Evolutionary conservation across 2,329 filamentous ascomycete genomes (phyloP), one percentile per base, ranked within the genome.

Genomic region (Fusarium secorum): DNA sequence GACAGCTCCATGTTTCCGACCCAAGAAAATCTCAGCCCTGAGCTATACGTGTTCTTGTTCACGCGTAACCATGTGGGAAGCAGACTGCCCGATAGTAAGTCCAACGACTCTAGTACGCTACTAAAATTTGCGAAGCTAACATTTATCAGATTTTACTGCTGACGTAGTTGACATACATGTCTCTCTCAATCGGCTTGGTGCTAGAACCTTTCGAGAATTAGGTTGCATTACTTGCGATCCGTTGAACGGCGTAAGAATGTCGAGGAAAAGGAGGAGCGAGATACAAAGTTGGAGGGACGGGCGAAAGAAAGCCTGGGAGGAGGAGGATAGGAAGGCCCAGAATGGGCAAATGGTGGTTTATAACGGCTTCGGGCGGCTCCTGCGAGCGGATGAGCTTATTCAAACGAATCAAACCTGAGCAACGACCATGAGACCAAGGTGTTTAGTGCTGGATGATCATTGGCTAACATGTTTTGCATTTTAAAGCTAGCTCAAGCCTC

Each of bases 151-250:
- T 2, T 6, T n/a, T 8, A 20, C 32, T 11, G 22, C 18, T 26
- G 2, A 4, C 9, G 1, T 36, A 1, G 13, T 51, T 1, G 48
- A 51, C 13, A 1, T 15, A 3, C 18, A 51, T 15, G 22, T 26
- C 7, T 3, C 9, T 36, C 0, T 51, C 3, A 1, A 6, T 49
- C 17, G 30, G 9, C 30, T 51, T 33, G 17, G 3, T 15, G 22
- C 9, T 35, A 3, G 0, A 24, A 3, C 0, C n/a, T 14, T 1
- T 2, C 8, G 7, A 35, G 30, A 13, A 2, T 0, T 3, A 7
- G 2, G 18, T 5, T 15, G 9, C 15, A 15, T 0, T 5, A 24
- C 4, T 8, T 3, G n/a, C 17, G 46, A 35, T 20, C 11, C 11
- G 13, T 20, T 14, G 11, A 4, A 15, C 3, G 4, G 22, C 4